Base-by-base conservation (phyloP, 306 rosid species). In the Cucurbita maxima region DNA sequence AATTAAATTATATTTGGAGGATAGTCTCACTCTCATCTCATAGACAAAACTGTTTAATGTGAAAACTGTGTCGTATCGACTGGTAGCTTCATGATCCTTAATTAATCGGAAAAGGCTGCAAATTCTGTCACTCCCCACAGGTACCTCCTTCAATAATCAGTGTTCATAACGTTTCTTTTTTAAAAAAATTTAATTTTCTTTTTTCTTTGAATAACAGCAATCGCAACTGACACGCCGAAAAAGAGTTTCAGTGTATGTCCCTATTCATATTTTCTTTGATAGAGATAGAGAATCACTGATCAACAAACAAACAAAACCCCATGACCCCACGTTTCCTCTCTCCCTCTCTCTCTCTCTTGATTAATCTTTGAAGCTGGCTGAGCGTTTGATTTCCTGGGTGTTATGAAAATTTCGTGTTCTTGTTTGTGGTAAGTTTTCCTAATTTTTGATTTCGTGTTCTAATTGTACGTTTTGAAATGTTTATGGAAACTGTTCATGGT, bases 211-310 rank as follows among this genome's bases (percentile, higher is more conserved):
- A 43, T 36, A 0, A 10, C 53, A 19, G n/a, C 72, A 43, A 45
- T 48, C 73, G 73, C 45, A 45, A 47, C 73, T 68, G 73, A 68
- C 73, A 68, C 55, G 55, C 41, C 56, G 18, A 48, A 48, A 69
- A 48, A 69, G 73, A 45, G 43, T 48, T 52, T 15, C 57, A 68
- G 57, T 45, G 41, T 45, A 10, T 47, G 41, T 47, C 73, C 22
- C 19, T 20, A 44, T 47, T 47, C 14, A 41, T 63, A 63, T 63
- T 41, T 16, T 62, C 58, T 53, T 58, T 34, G 40, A 12, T 7
- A 2, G 19, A 59, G 66, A 53, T 19, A 52, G 57, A n/a, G 25
- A 53, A 22, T 40, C 73, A 47, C 47, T 20, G 22, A 44, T 22
- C 37, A 47, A 47, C 40, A 40, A 63, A 9, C 71, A 63, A 51